A percentile compares a stretch with the other conserved stretches of the same genome.
phyloP scores from a whole-genome alignment of 352 stramenopile genomes.

The Pythium insidiosum region DNA sequence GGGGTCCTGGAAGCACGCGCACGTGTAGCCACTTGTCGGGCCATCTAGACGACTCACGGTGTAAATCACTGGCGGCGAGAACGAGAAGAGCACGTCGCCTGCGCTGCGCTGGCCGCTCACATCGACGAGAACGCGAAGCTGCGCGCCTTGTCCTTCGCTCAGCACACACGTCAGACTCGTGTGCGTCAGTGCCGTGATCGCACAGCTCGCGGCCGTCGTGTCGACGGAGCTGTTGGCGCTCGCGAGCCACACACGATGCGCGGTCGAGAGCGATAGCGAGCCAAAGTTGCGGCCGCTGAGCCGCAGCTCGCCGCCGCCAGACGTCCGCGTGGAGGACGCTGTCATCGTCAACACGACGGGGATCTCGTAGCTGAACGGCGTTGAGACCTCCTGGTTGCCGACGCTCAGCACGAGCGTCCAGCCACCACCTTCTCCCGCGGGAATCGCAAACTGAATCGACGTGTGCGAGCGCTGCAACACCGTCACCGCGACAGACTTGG shows the following conservation, averaged over 20 bases:
- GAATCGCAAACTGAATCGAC: slow-evolving; percentile 29
- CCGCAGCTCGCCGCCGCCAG: slow-evolving; percentile 32
- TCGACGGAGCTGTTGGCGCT: no score
- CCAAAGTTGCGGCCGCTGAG: slow-evolving; percentile 48
- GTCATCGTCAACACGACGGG: slow-evolving; percentile 30
- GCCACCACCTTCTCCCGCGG: slow-evolving; percentile 30
- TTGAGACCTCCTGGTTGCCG: slow-evolving; percentile 31
- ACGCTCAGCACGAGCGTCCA: slow-evolving; percentile 27
- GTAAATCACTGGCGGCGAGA: slow-evolving; percentile 29
- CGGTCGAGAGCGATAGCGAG: slow-evolving; percentile 20
- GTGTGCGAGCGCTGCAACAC: slow-evolving; percentile 24
- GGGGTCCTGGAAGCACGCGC: slow-evolving; percentile 25
- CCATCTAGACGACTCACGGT: slow-evolving; percentile 27
- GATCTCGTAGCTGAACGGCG: slow-evolving; percentile 38
- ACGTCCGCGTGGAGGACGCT: slow-evolving; percentile 25
- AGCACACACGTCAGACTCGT: slow-evolving; percentile 23
- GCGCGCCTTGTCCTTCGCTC: slow-evolving; percentile 29
- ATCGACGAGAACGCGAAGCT: slow-evolving; percentile 24
- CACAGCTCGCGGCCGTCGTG: slow-evolving; percentile 7
- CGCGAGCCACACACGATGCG: slow-evolving; percentile 23
- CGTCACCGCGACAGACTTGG: slow-evolving; percentile 4
- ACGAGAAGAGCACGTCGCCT: slow-evolving; percentile 24
- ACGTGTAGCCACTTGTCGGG: slow-evolving; percentile 47
- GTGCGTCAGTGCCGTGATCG: slow-evolving; percentile 26
- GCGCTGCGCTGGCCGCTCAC: slow-evolving; percentile 29